A percentile compares a stretch with the other conserved stretches of the same genome.
These are phyloP conservation scores for Bacterosira constricta DNA, from an alignment of 108 stramenopile species.

Conservation along the genomic window DNA sequence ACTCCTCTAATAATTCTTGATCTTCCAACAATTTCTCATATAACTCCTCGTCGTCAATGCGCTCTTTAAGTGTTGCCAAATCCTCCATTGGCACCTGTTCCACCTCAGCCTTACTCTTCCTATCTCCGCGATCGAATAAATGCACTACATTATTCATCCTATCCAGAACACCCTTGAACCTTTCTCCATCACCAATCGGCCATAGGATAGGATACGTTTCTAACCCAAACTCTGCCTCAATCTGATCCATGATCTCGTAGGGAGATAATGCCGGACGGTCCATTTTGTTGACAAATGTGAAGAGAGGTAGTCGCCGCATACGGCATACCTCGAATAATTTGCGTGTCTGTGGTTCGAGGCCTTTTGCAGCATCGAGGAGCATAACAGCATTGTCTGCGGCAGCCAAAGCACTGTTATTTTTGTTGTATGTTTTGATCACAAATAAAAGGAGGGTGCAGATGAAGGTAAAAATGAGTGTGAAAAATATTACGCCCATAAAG, in stretches of 20 bases:
- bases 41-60: conserved; percentile 82
- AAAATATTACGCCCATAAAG: neutral
- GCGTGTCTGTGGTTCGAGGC: conserved; percentile 94
- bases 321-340: conserved; percentile 92
- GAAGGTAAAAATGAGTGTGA: neutral
- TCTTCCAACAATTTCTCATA: conserved; percentile 92
- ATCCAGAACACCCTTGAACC: conserved; percentile 94
- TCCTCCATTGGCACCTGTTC: conserved; percentile 63
- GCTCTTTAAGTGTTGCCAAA: conserved; percentile 58
- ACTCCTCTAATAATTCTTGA: conserved; percentile 82
- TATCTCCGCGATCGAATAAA: conserved; percentile 72
- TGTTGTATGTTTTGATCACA: neutral
- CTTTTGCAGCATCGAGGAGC: conserved; percentile 95
- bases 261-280: conserved; percentile 92
- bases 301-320: conserved; percentile 65
- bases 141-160: conserved; percentile 83
- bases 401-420: conserved; percentile 61
- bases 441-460: neutral
- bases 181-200: conserved; percentile 96
- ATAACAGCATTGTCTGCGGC: conserved; percentile 97
- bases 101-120: conserved; percentile 71
- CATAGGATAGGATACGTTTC: conserved; percentile 91
- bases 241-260: conserved; percentile 96
- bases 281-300: conserved; percentile 97
- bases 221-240: conserved; percentile 91